Base-by-base conservation (phyloP, 164 flowering plant species). In the Stephania cephalantha region DNA sequence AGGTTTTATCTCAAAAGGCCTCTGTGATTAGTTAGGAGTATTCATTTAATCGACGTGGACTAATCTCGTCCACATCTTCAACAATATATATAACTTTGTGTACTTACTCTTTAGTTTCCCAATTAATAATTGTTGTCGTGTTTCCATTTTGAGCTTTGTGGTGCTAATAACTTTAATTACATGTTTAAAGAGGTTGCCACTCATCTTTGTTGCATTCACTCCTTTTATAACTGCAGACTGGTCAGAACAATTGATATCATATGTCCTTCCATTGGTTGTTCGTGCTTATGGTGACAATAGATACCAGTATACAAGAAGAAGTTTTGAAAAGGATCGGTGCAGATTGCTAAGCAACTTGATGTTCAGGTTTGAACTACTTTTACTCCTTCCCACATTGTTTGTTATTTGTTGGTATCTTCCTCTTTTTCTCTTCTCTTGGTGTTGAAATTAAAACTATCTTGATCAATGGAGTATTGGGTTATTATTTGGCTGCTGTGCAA, bases 281-380 rank as follows among this genome's bases (percentile, higher is more conserved):
- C 98, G 97, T 78, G 96, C 98, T 70, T 95, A 93, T 85, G 92
- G 86, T 78, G 99, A 95, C 75, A 88, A 70, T 73, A n/a, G 99
- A 95, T 88, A 85, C 88, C 63, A 98, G 99, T 73, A 85, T 95
- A 79, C 99, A 95, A 85, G 99, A 95, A 85, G 98, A 90, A 86
- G 98, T 88, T 74, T 80, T 95, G 80, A 86, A 82, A 75, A 90
- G 85, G 83, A 87, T n/a, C 99, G 68, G 78, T 75, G 12, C 69
- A 86, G 50, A 89, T 95, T 79, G 90, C 91, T 67, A 95, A 87
- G 77, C 90, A 92, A 78, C 91, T 95, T 75, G 98, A 95, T 76
- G 77, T 65, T 70, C 92, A 89, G 99, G 99, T 95, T 72, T 79
- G 55, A 7, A 75, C 25, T 1, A 53, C 29, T 44, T 72, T 10